A percentile compares a stretch with the other conserved stretches of the same genome.
Conservation (phyloP, 2,329 filamentous ascomycete genomes). For the Fusarium sp. region DNA sequence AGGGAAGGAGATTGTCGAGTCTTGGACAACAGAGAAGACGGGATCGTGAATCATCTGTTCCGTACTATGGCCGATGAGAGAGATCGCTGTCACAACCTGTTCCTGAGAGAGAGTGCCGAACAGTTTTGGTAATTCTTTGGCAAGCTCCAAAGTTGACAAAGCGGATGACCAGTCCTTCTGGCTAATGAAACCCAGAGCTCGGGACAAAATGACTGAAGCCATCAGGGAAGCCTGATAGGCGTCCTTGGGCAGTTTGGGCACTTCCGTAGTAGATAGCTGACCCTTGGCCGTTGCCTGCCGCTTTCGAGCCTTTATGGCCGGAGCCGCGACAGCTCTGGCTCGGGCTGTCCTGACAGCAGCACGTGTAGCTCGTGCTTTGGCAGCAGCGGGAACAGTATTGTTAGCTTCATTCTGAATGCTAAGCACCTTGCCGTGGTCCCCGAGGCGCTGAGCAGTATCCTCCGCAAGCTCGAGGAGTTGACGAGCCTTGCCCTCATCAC, state of each 20-base stretch:
- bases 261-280: conserved; percentile 37
- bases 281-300: conserved; percentile 42
- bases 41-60: conserved; percentile 82
- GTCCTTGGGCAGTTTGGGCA: conserved; percentile 46
- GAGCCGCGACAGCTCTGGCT: conserved; percentile 34
- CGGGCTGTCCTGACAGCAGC: conserved; percentile 45
- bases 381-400: conserved; percentile 24
- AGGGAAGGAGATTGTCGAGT: conserved; percentile 91
- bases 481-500: conserved; percentile 58
- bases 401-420: conserved; percentile 19
- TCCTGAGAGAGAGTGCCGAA: conserved; percentile 58
- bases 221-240: conserved; percentile 54
- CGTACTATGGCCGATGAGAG: conserved; percentile 75
- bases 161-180: conserved; percentile 70
- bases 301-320: conserved; percentile 34
- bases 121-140: conserved; percentile 58
- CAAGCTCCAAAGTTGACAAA: conserved; percentile 64
- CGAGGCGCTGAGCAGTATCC: conserved; percentile 56
- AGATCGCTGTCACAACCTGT: conserved; percentile 74
- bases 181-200: conserved; percentile 60
- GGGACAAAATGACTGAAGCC: conserved; percentile 52
- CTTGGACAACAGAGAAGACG: conserved; percentile 88
- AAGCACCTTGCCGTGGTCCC: conserved; percentile 37
- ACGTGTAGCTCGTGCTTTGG: conserved; percentile 37
- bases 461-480: conserved; percentile 63